These are phyloP conservation scores for Globisporangium camurandrum DNA, from an alignment of 352 stramenopile genomes.

Conservation along the genomic window DNA sequence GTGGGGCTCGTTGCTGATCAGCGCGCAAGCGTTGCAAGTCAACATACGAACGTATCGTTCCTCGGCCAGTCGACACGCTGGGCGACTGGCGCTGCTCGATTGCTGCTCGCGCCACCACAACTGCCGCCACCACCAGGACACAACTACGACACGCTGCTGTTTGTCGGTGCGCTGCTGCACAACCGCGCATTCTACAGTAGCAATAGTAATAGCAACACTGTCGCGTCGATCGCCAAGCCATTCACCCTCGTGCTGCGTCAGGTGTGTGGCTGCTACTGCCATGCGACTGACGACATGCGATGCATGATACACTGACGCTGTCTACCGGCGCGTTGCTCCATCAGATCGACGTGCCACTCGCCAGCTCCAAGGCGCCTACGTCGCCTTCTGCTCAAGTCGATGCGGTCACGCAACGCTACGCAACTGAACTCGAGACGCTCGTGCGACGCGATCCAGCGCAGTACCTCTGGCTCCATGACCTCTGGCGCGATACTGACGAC, in stretches of 20 bases:
- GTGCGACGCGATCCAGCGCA: constrained; percentile 25
- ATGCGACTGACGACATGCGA: background rate
- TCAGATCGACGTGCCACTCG: background rate
- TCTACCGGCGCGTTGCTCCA: background rate
- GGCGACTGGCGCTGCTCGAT: constrained; percentile 28
- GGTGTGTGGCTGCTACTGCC: constrained; percentile 9
- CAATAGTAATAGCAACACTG: no score
- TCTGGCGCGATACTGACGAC: constrained; percentile 26
- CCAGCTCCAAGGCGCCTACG: no score
- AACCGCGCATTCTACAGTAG: constrained; percentile 21
- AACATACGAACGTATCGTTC: constrained; percentile 24
- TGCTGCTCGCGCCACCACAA: constrained; percentile 25
- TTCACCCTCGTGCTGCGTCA: constrained; percentile 33
- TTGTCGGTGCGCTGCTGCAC: constrained; percentile 34
- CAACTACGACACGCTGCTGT: constrained; percentile 22
- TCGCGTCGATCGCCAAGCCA: constrained; percentile 15
- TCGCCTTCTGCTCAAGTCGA: no score
- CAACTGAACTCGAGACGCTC: constrained; percentile 23
- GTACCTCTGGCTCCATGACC: constrained; percentile 53
- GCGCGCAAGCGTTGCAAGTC: constrained; percentile 17
- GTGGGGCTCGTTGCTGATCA: constrained; percentile 48
- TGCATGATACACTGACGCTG: background rate
- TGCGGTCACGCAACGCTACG: constrained; percentile 31
- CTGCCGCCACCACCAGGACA: background rate
- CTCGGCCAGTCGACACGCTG: constrained; percentile 33